Base-by-base conservation (phyloP, 2,329 filamentous ascomycete species). In the Pseudohalonectria lignicola region DNA sequence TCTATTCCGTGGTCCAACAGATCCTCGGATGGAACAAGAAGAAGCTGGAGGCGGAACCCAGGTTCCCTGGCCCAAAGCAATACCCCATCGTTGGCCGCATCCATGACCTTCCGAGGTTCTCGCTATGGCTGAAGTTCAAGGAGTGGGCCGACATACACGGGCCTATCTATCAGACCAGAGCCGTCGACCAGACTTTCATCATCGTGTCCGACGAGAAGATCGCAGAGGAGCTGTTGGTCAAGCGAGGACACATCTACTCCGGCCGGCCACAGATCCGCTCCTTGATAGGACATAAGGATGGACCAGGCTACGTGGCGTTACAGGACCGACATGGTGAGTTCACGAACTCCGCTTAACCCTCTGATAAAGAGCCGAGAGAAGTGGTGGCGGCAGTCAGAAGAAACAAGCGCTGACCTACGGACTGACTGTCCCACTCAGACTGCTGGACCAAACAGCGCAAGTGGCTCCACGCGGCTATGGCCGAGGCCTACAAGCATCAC, bases 71-170 rank as follows among this genome's bases (percentile, higher is more conserved):
- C 0, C 67, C 67, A 10, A 57, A 52, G 39, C 64, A 67, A 44
- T 67, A 62, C 38, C 67, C 67, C 29, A 48, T 71, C 17, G 52
- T 71, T 15, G 66, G 66, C 21, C 61, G 66, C 34, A 57, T 70
- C 12, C 66, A 69, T 44, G 67, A 71, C 42, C 45, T 71, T 2
- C 61, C 66, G 8, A 57, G 61, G 31, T 62, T 66, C 41, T 52
- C 53, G 17, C 53, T 69, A 49, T 70, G 66, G 67, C 59, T 67
- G 46, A 70, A 69, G 52, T 68, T 70, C 50, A 63, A 65, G 45
- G 61, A 66, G 44, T 66, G 63, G 63, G 60, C 60, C 11, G 56
- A 63, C 37, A 50, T 51, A 15, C 54, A 60, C 34, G 63, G 63
- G 0, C 62, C 63, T 3, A 65, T 67, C 43, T 67, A 62, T 47